phyloP scores from a whole-genome alignment of 805 yeast genomes.

The Starmerella cellae region DNA sequence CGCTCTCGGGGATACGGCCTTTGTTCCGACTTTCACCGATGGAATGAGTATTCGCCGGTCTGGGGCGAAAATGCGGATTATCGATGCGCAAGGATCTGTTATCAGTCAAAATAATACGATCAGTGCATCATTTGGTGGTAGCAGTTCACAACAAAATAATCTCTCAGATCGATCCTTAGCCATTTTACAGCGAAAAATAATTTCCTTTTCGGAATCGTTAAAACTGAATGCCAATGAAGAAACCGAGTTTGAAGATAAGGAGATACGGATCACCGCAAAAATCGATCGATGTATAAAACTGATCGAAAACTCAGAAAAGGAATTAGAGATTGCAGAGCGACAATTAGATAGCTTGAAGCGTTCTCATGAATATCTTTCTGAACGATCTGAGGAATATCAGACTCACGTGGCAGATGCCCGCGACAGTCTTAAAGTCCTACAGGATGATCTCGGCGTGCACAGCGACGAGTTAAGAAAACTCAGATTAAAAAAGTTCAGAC shows the following conservation, averaged over 20 bases:
- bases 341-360: slow-evolving; percentile 7
- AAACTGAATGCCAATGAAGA: slow-evolving; percentile 24
- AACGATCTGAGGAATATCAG: background rate
- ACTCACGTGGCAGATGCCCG: background rate
- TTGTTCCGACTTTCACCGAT: slow-evolving; percentile 54
- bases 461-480: background rate
- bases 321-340: slow-evolving; percentile 4
- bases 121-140: slow-evolving; percentile 51
- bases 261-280: slow-evolving; percentile 7
- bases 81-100: slow-evolving; percentile 70
- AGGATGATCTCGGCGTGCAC: background rate
- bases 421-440: background rate
- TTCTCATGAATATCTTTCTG: slow-evolving; percentile 6
- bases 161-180: slow-evolving; percentile 15
- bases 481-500: slow-evolving; percentile 5
- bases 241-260: slow-evolving; percentile 30
- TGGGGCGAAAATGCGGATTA: slow-evolving; percentile 48
- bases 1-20: slow-evolving; percentile 64
- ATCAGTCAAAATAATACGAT: slow-evolving; percentile 77
- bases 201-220: slow-evolving; percentile 21
- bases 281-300: slow-evolving; percentile 1
- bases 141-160: background rate
- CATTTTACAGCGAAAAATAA: slow-evolving; percentile 13
- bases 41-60: slow-evolving; percentile 70
- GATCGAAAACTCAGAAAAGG: slow-evolving; percentile 4